These are phyloP conservation scores for Tetrapisispora arboricola DNA, from an alignment of 805 yeast genomes.

Conservation along the genomic window DNA sequence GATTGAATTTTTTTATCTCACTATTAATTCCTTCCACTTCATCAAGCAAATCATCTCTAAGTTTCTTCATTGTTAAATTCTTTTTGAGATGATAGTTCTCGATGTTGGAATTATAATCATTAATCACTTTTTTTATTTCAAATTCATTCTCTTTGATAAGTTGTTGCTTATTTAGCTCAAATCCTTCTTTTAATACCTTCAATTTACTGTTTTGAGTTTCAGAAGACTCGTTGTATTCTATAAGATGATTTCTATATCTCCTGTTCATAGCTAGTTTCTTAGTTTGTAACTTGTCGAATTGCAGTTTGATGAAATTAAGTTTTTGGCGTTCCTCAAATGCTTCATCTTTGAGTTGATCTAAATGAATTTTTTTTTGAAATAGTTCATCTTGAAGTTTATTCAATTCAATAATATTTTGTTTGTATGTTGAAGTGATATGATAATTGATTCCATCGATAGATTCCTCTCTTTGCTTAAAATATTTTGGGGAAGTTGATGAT, in stretches of 20 bases:
- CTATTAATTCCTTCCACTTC: slow-evolving; percentile 26
- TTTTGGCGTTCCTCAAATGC: slow-evolving; percentile 12
- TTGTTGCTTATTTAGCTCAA: slow-evolving; percentile 28
- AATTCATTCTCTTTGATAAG: slow-evolving; percentile 30
- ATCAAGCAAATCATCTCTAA: slow-evolving; percentile 20
- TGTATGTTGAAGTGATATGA: slow-evolving; percentile 24
- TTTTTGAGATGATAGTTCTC: slow-evolving; percentile 31
- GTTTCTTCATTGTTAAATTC: slow-evolving; percentile 24
- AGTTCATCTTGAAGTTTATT: slow-evolving; percentile 22
- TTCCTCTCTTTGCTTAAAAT: slow-evolving; percentile 2
- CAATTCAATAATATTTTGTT: slow-evolving; percentile 24
- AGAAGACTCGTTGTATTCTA: slow-evolving; percentile 25
- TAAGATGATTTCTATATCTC: slow-evolving; percentile 24
- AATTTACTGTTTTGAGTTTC: slow-evolving; percentile 21
- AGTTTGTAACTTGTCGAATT: slow-evolving; percentile 21
- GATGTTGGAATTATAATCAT: slow-evolving; percentile 29
- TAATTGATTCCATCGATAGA: slow-evolving; percentile 1
- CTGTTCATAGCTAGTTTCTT: slow-evolving; percentile 19
- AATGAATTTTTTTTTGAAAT: slow-evolving; percentile 16
- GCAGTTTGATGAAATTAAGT: slow-evolving; percentile 15
- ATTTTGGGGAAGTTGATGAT: slow-evolving; percentile 11
- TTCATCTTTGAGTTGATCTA: slow-evolving; percentile 20
- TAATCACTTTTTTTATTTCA: slow-evolving; percentile 28
- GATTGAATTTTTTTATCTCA: slow-evolving; percentile 11
- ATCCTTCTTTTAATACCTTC: slow-evolving; percentile 21